These are phyloP conservation scores for Fusarium graminum DNA, from an alignment of 2,329 filamentous ascomycete species.

Conservation along the genomic window DNA sequence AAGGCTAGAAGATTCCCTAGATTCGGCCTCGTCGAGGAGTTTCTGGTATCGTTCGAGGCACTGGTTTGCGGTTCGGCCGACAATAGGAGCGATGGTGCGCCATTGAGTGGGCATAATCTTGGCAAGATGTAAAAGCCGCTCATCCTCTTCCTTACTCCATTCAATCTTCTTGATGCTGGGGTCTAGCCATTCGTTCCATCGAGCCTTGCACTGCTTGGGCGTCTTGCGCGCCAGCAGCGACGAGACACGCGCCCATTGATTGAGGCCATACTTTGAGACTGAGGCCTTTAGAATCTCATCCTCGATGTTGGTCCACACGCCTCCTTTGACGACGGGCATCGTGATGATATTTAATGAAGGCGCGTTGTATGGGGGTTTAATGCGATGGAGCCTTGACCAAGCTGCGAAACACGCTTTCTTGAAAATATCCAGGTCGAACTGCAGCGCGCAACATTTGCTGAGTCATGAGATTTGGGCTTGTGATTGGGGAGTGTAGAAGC, in stretches of 20 bases:
- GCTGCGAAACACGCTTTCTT: constrained; percentile 45
- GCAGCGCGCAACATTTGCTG: constrained; percentile 40
- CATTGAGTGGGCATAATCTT: constrained; percentile 99
- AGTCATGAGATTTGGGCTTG: constrained; percentile 25
- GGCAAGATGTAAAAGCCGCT: constrained; percentile 94
- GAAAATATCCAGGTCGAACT: constrained; percentile 49
- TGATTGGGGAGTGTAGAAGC: constrained; percentile 29
- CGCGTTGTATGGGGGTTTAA: constrained; percentile 36
- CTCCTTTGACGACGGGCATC: constrained; percentile 81
- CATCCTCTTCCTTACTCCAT: constrained; percentile 98
- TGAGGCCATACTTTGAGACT: constrained; percentile 93
- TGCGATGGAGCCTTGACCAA: constrained; percentile 38
- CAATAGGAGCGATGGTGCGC: constrained; percentile 97
- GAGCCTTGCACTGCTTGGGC: constrained; percentile 97
- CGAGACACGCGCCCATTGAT: constrained; percentile 98
- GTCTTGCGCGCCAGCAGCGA: constrained; percentile 97
- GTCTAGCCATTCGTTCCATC: constrained; percentile 99
- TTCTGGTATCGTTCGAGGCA: constrained; percentile 98
- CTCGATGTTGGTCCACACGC: constrained; percentile 82
- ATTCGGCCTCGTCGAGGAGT: constrained; percentile 94
- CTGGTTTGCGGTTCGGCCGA: constrained; percentile 95
- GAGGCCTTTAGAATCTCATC: constrained; percentile 98
- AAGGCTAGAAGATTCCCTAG: constrained; percentile 85
- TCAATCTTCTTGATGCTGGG: constrained; percentile 98
- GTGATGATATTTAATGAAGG: constrained; percentile 45